These are phyloP conservation scores for Paecilomyces fulvus DNA, from an alignment of 2,329 filamentous ascomycete species.

Conservation along the genomic window DNA sequence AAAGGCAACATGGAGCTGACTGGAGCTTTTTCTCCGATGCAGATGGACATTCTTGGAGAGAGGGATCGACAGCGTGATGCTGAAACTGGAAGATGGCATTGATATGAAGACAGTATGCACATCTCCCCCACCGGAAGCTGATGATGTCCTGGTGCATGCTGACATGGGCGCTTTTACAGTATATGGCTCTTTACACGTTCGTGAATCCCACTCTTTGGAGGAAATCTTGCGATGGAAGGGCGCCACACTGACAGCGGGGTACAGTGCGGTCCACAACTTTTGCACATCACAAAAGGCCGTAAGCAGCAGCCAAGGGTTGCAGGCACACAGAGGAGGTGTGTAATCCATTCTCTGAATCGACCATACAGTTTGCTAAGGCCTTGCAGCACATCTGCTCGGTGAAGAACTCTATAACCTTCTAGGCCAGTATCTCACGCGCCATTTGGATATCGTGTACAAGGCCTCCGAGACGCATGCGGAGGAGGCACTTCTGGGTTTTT, in stretches of 20 bases:
- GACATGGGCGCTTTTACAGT: constrained; percentile 40
- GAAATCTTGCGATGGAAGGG: constrained; percentile 6
- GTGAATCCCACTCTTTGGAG: constrained; percentile 14
- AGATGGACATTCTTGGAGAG: constrained; percentile 86
- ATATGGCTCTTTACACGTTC: constrained; percentile 95
- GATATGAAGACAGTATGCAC: constrained; percentile 75
- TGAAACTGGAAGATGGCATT: constrained; percentile 80
- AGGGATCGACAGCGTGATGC: constrained; percentile 90
- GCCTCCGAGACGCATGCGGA: constrained; percentile 74
- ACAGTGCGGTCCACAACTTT: constrained; percentile 90
- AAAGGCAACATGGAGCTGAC: constrained; percentile 1
- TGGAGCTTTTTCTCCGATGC: constrained; percentile 4
- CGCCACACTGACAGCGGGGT: constrained; percentile 5
- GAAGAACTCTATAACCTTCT: constrained; percentile 94
- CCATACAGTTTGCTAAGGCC: constrained; percentile 9
- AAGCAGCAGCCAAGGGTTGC: constrained; percentile 43
- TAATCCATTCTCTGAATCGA: constrained; percentile 5
- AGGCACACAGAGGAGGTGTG: constrained; percentile 64
- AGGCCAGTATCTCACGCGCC: constrained; percentile 70
- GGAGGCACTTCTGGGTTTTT: constrained; percentile 82
- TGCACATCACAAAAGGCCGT: constrained; percentile 96
- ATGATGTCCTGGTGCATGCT: constrained; percentile 3
- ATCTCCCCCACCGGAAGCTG: constrained; percentile 1
- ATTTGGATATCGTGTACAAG: constrained; percentile 63
- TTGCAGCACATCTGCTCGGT: constrained; percentile 76